A percentile compares a stretch with the other conserved stretches of the same genome.
Conservation (phyloP, 192 early-diverging fungal genomes). For the Gamsiella multidivaricata region DNA sequence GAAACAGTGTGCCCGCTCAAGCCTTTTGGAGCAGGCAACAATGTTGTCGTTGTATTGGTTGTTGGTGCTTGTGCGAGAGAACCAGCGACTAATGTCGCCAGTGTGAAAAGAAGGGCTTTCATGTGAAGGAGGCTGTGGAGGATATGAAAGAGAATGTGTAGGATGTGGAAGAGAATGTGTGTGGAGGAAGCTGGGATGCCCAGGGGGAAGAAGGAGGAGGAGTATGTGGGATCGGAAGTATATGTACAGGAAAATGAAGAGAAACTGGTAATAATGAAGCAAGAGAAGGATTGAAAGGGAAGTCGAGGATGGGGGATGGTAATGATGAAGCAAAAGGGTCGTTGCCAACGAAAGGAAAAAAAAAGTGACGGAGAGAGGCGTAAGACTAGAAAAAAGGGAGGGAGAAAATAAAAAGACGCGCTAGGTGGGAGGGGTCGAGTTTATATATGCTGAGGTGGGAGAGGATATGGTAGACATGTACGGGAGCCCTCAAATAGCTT, state of each 20-base stretch:
- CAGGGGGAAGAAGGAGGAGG: slow-evolving; percentile 5
- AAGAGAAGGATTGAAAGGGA: neutral
- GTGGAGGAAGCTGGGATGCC: neutral
- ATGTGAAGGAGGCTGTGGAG: neutral
- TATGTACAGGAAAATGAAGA: neutral
- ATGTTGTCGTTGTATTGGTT: too few relatives aligned
- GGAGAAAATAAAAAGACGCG: too few relatives aligned
- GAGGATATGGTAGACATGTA: too few relatives aligned
- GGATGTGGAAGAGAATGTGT: neutral
- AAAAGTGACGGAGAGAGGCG: neutral
- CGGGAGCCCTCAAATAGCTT: too few relatives aligned
- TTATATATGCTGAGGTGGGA: too few relatives aligned
- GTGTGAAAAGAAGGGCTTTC: slow-evolving; percentile 9
- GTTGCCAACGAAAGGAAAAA: neutral
- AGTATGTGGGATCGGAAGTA: neutral
- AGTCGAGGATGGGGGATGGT: too few relatives aligned
- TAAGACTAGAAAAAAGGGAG: neutral
- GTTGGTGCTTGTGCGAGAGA: neutral
- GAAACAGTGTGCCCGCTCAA: slow-evolving; percentile 27
- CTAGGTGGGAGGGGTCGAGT: too few relatives aligned
- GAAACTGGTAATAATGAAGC: neutral
- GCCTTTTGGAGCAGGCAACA: slow-evolving; percentile 4
- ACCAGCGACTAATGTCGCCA: slow-evolving; percentile 13
- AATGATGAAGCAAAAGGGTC: too few relatives aligned
- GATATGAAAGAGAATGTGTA: neutral